Evolutionary conservation across 768 basidiomycete genomes (phyloP), one percentile per base, ranked within the genome.

Genomic region (Hericium rajendrae): DNA sequence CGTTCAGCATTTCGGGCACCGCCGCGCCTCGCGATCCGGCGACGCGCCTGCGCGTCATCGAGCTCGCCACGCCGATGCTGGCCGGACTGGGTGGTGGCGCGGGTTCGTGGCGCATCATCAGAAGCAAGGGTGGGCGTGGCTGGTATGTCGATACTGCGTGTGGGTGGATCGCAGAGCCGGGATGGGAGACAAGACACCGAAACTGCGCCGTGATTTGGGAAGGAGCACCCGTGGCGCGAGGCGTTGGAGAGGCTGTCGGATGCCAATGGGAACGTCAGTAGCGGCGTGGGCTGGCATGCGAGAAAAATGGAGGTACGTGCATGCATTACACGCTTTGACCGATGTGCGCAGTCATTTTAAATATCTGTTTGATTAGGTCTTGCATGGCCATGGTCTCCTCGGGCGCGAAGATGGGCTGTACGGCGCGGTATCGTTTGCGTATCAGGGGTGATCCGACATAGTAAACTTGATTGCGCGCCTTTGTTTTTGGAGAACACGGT

Each of bases 111-210:
- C 80, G 86, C 54, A 86, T 89, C 59, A 77, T 98, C n/a, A 78
- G 83, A 58, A 92, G 91, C 66, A 97, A 97, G 69, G 95, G 95
- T 8, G 87, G 92, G 1, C 74, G 95, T 22, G 94, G 92, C 3
- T 98, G 94, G 94, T 97, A 92, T 66, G 91, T 94, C 53, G 89
- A 97, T 69, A 81, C 86, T 0, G 88, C 89, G 22, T 85, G 84
- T 59, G 88, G 86, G 2, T 97, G 94, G 94, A 74, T 84, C 28
- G 76, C 79, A 3, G 72, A 78, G 58, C 20, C 26, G 50, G 52
- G n/a, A 46, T 22, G 16, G 32, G 32, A 9, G 55, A 60, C 60
- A 13, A 71, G 69, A 20, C 59, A 48, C 78, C 79, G 55, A 75
- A 74, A 50, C 73, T 91, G 57, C 72, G 72, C 22, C 57, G 60